Base-by-base conservation (phyloP, 805 yeast species). In the Yamadazyma takamatsuzukensis region DNA sequence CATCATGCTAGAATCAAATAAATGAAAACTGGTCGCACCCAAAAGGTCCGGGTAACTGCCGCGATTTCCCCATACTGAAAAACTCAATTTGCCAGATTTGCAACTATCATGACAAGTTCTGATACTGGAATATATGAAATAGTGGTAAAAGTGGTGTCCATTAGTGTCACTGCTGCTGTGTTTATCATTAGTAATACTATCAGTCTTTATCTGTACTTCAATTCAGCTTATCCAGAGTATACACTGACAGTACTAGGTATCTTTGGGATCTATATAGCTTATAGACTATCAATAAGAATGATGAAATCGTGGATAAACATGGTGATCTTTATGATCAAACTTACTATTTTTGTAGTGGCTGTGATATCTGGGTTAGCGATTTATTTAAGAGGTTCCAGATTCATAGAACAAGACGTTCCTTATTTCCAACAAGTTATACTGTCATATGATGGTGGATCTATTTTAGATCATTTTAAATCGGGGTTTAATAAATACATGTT, bases 361-460 rank as follows among this genome's bases (percentile, higher is more conserved):
- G 22, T 54, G 4, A 10, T 39, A 15, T 9, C 49, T 4, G 38
- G 47, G 8, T 34, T 47, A 12, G 33, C 47, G 10, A 31, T 54
- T 1, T 55, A 54, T 29, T 31, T 51, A 11, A 36, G 63, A 29
- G 63, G 63, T 1, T 34, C 41, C 18, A 34, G 34, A 4, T 44
- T 57, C 18, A 32, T 56, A 16, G 24, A 41, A 5, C 45, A 43
- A 15, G 53, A 46, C 28, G 11, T 48, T 10, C 49, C 43, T 13
- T 29, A 36, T 24, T 16, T 36, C 12, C 36, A 30, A 15, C 19
- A 30, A 9, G 21, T 32, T 4, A 21, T 37, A 2, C 13, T 14
- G 18, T 16, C 27, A 12, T 34, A 37, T 25, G 29, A 36, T 15
- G 41, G 40, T 12, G 28, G 27, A 5, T 21, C 25, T 11, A 9